Evolutionary conservation across 139 green algal species (phyloP).

Genomic region (Raphidocelis subcapitata): DNA sequence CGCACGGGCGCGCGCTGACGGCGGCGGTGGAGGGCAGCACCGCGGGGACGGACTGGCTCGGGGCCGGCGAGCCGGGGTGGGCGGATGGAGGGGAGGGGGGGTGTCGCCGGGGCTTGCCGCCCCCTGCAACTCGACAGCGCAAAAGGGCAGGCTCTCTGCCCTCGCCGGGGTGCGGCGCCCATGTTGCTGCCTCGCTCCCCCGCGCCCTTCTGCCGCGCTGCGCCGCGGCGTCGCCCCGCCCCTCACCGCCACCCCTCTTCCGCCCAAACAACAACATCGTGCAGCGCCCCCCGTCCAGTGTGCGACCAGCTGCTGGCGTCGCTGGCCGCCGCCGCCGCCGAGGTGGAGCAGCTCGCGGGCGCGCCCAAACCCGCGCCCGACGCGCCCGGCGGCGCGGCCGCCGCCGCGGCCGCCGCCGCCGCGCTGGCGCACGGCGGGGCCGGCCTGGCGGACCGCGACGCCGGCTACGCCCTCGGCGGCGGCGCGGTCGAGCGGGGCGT

Average conservation of each 20-base stretch:
- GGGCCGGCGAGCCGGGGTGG: conserved; percentile 25
- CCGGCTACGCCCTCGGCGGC: conserved; percentile 30
- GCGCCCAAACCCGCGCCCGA: too few species aligned
- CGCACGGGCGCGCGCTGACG: conserved; percentile 56
- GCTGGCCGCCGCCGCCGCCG: conserved; percentile 40
- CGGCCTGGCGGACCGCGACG: not conserved
- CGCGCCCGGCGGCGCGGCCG: too few species aligned
- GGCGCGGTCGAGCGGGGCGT: conserved; percentile 66
- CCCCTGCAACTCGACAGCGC: too few species aligned
- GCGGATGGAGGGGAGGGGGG: too few species aligned
- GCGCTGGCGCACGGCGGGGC: not conserved
- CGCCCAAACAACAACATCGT: too few species aligned
- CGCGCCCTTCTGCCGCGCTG: too few species aligned
- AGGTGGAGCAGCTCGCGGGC: conserved; percentile 52
- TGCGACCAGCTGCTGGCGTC: conserved; percentile 66
- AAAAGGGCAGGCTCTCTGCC: too few species aligned
- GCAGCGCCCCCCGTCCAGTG: conserved; percentile 38
- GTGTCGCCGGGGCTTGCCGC: conserved; percentile 45
- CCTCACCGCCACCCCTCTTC: too few species aligned
- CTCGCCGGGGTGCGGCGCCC: too few species aligned
- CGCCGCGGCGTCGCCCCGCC: conserved; percentile 36
- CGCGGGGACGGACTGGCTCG: conserved; percentile 57
- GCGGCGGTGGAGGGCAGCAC: conserved; percentile 53
- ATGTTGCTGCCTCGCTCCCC: too few species aligned
- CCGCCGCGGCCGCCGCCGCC: too few species aligned